These are phyloP conservation scores for Colletotrichum cuscutae DNA, from an alignment of 2,329 filamentous ascomycete species.

Conservation along the genomic window DNA sequence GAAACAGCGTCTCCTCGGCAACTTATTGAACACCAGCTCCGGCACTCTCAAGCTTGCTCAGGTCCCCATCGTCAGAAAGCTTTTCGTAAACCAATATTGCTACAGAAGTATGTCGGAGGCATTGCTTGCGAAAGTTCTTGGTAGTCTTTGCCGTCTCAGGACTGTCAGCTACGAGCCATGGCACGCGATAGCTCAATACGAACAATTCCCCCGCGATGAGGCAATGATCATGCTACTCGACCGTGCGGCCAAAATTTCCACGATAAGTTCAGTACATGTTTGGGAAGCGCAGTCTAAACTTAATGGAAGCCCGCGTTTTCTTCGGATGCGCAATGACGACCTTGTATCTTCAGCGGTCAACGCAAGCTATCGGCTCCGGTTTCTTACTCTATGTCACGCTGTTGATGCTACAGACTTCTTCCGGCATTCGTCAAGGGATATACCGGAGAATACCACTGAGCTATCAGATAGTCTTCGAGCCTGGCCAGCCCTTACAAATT, in stretches of 20 bases:
- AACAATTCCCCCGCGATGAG: background rate
- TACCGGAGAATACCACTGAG: background rate
- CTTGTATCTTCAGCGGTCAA: background rate
- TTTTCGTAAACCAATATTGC: background rate
- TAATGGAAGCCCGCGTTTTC: background rate
- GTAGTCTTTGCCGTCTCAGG: background rate
- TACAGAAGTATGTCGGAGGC: background rate
- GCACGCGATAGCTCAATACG: background rate
- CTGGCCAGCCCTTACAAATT: background rate
- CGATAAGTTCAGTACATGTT: background rate
- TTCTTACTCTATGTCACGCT: background rate
- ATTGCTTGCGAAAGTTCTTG: background rate
- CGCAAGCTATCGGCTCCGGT: background rate
- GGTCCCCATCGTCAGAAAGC: background rate
- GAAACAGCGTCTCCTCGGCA: constrained; percentile 9
- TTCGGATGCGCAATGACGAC: background rate
- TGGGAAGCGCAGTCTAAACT: background rate
- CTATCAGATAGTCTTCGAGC: background rate
- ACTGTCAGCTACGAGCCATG: background rate
- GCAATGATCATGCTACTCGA: background rate
- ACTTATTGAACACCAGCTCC: background rate
- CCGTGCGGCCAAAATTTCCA: background rate
- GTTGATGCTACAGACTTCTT: constrained; percentile 11
- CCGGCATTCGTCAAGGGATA: background rate
- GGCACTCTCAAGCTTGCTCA: background rate